Evolutionary conservation across 1,284 basidiomycete species (phyloP).

Genomic region (Malassezia cuniculi): DNA sequence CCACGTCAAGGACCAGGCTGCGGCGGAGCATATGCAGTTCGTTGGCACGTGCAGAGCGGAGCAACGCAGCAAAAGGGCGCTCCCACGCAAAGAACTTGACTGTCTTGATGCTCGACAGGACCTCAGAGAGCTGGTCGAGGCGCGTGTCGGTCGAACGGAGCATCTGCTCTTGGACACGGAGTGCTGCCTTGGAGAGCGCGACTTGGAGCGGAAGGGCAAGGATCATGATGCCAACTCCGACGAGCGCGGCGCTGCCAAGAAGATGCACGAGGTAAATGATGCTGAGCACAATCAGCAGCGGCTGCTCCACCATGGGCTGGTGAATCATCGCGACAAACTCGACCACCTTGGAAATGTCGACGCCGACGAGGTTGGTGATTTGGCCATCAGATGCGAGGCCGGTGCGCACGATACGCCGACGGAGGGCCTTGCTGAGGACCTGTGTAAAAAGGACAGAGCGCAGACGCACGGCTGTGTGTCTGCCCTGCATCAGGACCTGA

Average conservation of each 20-base stretch:
- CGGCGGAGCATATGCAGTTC: conserved; percentile 47
- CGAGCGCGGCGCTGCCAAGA: conserved; percentile 48
- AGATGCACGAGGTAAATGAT: conserved; percentile 48
- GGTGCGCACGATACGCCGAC: conserved; percentile 43
- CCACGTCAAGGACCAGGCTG: conserved; percentile 44
- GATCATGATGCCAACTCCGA: conserved; percentile 34
- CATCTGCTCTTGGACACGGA: conserved; percentile 46
- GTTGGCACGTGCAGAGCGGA: conserved; percentile 45
- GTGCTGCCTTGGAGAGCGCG: conserved; percentile 45
- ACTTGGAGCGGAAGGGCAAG: conserved; percentile 19
- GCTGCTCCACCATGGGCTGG: conserved; percentile 44
- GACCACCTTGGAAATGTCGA: conserved; percentile 47
- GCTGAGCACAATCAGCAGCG: conserved; percentile 48
- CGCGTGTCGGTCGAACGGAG: conserved; percentile 50
- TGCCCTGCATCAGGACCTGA: conserved; percentile 47
- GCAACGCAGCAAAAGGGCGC: conserved; percentile 45
- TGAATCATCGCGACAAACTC: conserved; percentile 28
- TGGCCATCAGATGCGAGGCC: conserved; percentile 47
- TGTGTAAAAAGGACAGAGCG: conserved; percentile 49
- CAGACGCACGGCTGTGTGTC: conserved; percentile 43
- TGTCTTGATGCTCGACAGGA: conserved; percentile 49
- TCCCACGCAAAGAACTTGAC: conserved; percentile 54
- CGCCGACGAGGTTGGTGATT: conserved; percentile 49
- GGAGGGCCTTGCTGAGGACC: conserved; percentile 50
- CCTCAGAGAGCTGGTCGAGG: conserved; percentile 49